phyloP scores from a whole-genome alignment of 805 yeast species.

The Candida sakaeoensis region DNA sequence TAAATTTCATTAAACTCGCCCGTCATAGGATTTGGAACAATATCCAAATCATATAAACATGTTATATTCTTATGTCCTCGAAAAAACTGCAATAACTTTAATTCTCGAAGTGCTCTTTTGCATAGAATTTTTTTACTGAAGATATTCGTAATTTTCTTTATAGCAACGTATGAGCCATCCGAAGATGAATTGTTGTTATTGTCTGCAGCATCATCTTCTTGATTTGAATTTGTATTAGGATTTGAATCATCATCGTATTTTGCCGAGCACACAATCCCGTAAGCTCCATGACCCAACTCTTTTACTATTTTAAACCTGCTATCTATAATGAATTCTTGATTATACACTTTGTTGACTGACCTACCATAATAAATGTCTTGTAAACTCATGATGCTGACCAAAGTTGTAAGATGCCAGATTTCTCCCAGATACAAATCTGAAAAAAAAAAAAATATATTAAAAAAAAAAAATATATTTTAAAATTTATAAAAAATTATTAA shows the following conservation, averaged over 20 bases:
- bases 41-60: constrained; percentile 90
- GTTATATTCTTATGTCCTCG: constrained; percentile 96
- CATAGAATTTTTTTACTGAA: constrained; percentile 88
- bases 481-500: not conserved
- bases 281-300: constrained; percentile 97
- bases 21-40: constrained; percentile 60
- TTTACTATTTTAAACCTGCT: constrained; percentile 82
- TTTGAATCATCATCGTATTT: constrained; percentile 66
- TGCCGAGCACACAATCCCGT: constrained; percentile 95
- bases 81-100: constrained; percentile 86
- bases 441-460: not conserved
- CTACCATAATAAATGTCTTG: constrained; percentile 21
- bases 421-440: not conserved
- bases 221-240: not conserved
- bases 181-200: constrained; percentile 12
- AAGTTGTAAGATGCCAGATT: not conserved
- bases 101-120: constrained; percentile 86
- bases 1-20: constrained; percentile 86
- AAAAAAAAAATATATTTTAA: not conserved
- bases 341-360: constrained; percentile 41
- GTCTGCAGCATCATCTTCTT: constrained; percentile 1
- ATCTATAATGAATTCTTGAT: constrained; percentile 92
- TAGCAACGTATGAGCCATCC: constrained; percentile 63
- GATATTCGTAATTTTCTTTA: constrained; percentile 92
- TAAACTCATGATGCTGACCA: not conserved